phyloP scores from a whole-genome alignment of 2,329 filamentous ascomycete species.

The Arachnopeziza araneosa region DNA sequence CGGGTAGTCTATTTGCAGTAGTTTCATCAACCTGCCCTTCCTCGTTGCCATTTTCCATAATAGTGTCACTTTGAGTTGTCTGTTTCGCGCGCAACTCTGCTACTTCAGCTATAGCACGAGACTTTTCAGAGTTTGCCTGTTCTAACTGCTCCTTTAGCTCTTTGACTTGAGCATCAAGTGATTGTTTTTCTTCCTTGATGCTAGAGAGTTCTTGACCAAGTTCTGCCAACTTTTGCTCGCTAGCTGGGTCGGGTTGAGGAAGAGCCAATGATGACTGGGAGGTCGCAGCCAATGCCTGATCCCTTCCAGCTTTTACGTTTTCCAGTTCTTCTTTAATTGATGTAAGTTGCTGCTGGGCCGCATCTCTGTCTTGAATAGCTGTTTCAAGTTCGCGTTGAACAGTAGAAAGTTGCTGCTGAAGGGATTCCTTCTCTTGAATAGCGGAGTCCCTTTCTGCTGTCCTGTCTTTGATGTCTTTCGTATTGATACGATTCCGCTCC shows the following conservation, averaged over 20 bases:
- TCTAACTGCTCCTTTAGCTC: conserved; percentile 54
- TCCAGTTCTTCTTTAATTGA: conserved; percentile 36
- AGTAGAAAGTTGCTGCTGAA: conserved; percentile 26
- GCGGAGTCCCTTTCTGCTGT: conserved; percentile 37
- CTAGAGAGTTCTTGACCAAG: conserved; percentile 58
- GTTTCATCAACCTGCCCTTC: conserved; percentile 47
- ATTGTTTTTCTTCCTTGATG: conserved; percentile 61
- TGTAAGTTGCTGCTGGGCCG: conserved; percentile 32
- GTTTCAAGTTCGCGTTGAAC: conserved; percentile 46
- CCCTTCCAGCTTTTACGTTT: conserved; percentile 38
- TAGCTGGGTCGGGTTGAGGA: conserved; percentile 41
- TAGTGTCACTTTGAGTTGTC: conserved; percentile 22
- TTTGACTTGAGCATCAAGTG: conserved; percentile 58
- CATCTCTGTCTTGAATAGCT: conserved; percentile 32
- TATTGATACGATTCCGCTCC: conserved; percentile 50
- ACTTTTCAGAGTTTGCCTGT: conserved; percentile 56
- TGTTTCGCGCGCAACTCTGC: conserved; percentile 40
- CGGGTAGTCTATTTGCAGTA: conserved; percentile 36
- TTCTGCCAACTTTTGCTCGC: conserved; percentile 45
- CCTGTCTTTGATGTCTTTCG: conserved; percentile 48
- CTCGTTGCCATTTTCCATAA: conserved; percentile 47
- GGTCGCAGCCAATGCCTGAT: conserved; percentile 34
- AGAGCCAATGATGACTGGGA: conserved; percentile 27
- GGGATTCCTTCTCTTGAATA: conserved; percentile 38
- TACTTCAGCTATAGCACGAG: conserved; percentile 37